A percentile compares a stretch with the other conserved stretches of the same genome.
phyloP scores from a whole-genome alignment of 2,329 filamentous ascomycete genomes.

The Piedraia hortae region DNA sequence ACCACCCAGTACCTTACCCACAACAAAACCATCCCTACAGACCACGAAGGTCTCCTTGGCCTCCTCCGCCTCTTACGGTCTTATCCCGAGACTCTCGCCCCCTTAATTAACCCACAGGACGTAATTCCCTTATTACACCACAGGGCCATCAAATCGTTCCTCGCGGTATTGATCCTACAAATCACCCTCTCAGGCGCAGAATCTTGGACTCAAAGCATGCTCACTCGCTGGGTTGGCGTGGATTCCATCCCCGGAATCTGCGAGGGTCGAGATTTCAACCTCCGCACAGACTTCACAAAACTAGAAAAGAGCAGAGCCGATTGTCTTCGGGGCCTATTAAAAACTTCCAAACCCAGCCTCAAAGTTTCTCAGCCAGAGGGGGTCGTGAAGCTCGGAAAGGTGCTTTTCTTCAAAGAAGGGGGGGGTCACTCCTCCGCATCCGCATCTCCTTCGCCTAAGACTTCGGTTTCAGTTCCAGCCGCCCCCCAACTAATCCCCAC shows the following conservation, averaged over 20 bases:
- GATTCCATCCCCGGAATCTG: constrained; percentile 33
- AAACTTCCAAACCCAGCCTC: too few species aligned
- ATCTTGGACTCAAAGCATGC: constrained; percentile 42
- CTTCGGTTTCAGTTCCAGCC: not conserved
- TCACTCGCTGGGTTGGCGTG: constrained; percentile 34
- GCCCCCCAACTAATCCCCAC: constrained; percentile 26
- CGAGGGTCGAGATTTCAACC: constrained; percentile 54
- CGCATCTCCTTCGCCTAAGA: too few species aligned
- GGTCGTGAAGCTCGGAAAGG: too few species aligned
- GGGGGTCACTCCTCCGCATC: too few species aligned
- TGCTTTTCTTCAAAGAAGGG: too few species aligned
- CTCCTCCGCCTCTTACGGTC: constrained; percentile 56
- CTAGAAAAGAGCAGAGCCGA: constrained; percentile 40
- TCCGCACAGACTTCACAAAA: constrained; percentile 39
- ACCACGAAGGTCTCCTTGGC: constrained; percentile 26
- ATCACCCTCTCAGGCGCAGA: constrained; percentile 58
- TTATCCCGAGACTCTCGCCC: constrained; percentile 39
- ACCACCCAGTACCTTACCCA: constrained; percentile 6
- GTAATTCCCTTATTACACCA: constrained; percentile 42
- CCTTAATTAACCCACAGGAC: constrained; percentile 34
- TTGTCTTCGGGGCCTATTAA: too few species aligned
- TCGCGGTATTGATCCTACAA: constrained; percentile 59
- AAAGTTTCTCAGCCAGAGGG: too few species aligned
- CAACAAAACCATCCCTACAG: constrained; percentile 4
- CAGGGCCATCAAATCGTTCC: constrained; percentile 30